Evolutionary conservation across 805 yeast species (phyloP), one percentile per base, ranked within the genome.

Genomic region (Starmerella roubikii): DNA sequence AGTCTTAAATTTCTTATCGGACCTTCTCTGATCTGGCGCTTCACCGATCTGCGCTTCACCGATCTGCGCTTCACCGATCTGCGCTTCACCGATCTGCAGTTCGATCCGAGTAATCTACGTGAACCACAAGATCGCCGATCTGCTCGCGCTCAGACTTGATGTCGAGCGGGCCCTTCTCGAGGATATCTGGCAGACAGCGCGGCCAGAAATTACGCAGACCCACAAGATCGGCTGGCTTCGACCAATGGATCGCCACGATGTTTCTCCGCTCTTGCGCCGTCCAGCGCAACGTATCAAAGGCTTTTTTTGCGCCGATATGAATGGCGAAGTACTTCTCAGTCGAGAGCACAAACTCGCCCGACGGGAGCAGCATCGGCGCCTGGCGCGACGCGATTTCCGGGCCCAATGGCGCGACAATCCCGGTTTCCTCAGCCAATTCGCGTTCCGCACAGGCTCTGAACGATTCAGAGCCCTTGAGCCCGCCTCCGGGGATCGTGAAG

Each of bases 391-490:
- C 51, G 6, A 47, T 27, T 15, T 38, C 35, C 5, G 13, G 13
- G 11, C 29, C 36, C 15, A 30, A 6, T 23, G 22, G 18, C 6
- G 40, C 6, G 12, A 24, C 20, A 15, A 47, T 24, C n/a, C 51
- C 51, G 2, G 51, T 47, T 27, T 47, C 51, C 32, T 47, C 51
- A 18, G 6, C n/a, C 20, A 47, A 37, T 27, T 47, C 51, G 29
- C 51, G 42, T 22, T 12, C 16, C 12, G 51, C 50, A 21, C 46
- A 41, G 15, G 24, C 39, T 17, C 7, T 40, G 29, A 38, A 47
- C 19, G 47, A 18, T 35, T 47, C 51, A 35, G 18, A 29, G 9
- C 23, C 19, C 9, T 23, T 18, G 9, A 29, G 39, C 24, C 32
- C 21, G 24, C 51, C 51, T 10, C 51, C 51, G 27, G 51, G 51